phyloP scores from a whole-genome alignment of 1,139 yeast genomes.

The Suhomyces anneliseae region DNA sequence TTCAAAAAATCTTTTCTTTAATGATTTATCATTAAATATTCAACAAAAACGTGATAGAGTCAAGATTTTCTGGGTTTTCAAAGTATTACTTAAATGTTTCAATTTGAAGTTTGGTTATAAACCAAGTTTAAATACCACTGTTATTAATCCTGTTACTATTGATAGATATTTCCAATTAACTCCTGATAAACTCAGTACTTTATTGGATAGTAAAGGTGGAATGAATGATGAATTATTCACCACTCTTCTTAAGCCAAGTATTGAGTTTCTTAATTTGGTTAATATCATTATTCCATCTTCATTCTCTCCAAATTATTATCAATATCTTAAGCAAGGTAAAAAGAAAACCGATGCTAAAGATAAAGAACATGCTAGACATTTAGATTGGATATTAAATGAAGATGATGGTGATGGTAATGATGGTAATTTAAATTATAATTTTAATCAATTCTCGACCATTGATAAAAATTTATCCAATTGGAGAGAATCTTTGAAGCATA shows the following conservation, averaged over 20 bases:
- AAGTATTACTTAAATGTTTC: conserved; percentile 51
- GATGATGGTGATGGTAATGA: conserved; percentile 55
- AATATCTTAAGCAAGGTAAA: conserved; percentile 39
- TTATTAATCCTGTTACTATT: conserved; percentile 50
- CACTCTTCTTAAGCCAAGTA: conserved; percentile 43
- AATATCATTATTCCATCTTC: conserved; percentile 51
- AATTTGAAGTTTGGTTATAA: conserved; percentile 51
- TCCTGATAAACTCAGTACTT: conserved; percentile 44
- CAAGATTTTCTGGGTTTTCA: conserved; percentile 62
- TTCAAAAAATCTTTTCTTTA: conserved; percentile 46
- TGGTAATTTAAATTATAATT: conserved; percentile 50
- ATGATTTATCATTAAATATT: conserved; percentile 40
- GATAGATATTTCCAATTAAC: conserved; percentile 49
- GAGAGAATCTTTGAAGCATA: conserved; percentile 41
- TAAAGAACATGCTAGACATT: conserved; percentile 27
- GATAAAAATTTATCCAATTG: conserved; percentile 46
- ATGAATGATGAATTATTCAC: conserved; percentile 37
- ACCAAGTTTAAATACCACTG: conserved; percentile 50
- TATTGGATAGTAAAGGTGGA: conserved; percentile 22
- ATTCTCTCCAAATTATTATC: conserved; percentile 50
- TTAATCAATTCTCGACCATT: conserved; percentile 44
- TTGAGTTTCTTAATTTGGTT: conserved; percentile 46
- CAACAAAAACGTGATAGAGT: conserved; percentile 51
- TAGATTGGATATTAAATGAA: conserved; percentile 50
- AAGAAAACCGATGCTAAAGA: conserved; percentile 17